Base-by-base conservation (phyloP, 1,139 yeast species). In the Scheffersomyces stambukii region DNA sequence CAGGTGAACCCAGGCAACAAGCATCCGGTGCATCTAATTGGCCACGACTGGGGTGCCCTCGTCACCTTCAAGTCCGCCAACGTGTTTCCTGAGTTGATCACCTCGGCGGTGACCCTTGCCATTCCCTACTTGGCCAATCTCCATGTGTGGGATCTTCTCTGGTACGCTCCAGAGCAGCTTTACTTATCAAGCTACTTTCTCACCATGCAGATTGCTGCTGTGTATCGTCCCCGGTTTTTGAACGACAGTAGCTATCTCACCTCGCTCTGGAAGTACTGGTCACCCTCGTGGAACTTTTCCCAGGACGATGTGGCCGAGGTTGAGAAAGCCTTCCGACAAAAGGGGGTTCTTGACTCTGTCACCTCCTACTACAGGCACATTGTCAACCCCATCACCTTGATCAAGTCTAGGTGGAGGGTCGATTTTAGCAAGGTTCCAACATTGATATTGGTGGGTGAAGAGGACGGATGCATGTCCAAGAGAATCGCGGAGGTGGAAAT, bases 11-110 rank as follows among this genome's bases (percentile, higher is more conserved):
- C 49, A 2, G 35, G 30, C 13, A 36, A 39, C 8, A 24, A 32
- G 6, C 43, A 52, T n/a, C 64, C 66, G 2, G 60, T 65, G 5
- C 69, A 65, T 38, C 37, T 66, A 20, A 47, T 66, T 13, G 71
- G 71, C 6, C 73, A 66, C 38, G 73, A 66, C 42, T 66, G 73
- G 73, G 73, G 73, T 16, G 70, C 73, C 2, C 45, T 63, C 15
- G 47, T 55, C 18, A 42, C 62, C 8, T 64, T 53, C 43, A 60
- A 61, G 37, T 46, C 64, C 2, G 64, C 70, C 3, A 46, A 50
- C 21, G 29, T 54, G 32, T 64, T 52, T 32, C 72, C 72, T 0
- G 61, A 62, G 7, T 36, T 53, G 30, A 40, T 66, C 14, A 46
- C 62, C 3, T 57, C 65, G n/a, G 48, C 56, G 37, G 61, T 51